Evolutionary conservation across 108 stramenopile species (phyloP).

Genomic region (Cyclotella baltica): DNA sequence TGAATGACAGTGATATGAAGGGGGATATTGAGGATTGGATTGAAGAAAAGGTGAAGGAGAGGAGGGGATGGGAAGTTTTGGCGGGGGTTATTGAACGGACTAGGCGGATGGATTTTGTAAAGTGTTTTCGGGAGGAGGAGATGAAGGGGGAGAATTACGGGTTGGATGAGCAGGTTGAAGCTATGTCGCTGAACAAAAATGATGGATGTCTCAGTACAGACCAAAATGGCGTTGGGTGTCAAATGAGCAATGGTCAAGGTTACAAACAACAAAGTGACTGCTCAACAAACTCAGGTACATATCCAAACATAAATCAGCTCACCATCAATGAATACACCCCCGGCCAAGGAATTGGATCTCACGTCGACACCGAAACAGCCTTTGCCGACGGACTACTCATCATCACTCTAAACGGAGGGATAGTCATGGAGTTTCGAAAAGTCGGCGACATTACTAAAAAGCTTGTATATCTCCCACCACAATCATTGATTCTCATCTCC

Average conservation of each 20-base stretch:
- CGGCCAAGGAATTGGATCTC: conserved; percentile 90
- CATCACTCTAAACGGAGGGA: conserved; percentile 76
- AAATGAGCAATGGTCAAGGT: too few species aligned
- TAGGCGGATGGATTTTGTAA: conserved; percentile 51
- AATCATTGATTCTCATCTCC: conserved; percentile 79
- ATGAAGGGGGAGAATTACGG: neutral
- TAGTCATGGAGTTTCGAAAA: conserved; percentile 90
- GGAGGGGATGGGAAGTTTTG: conserved; percentile 76
- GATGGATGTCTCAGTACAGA: neutral
- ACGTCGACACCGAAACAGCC: conserved; percentile 86
- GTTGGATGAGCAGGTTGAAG: neutral
- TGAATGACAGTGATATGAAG: conserved; percentile 18
- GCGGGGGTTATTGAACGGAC: conserved; percentile 77
- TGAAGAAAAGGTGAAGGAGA: conserved; percentile 43
- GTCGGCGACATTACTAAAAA: conserved; percentile 49
- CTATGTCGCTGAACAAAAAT: neutral
- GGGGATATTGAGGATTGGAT: conserved; percentile 57
- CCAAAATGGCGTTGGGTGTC: neutral
- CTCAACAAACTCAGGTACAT: conserved; percentile 21
- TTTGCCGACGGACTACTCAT: conserved; percentile 89
- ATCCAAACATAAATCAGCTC: conserved; percentile 77
- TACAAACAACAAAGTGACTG: too few species aligned
- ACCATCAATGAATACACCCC: conserved; percentile 89
- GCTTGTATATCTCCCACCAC: conserved; percentile 76
- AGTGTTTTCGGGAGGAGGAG: neutral